phyloP scores from a whole-genome alignment of 2,329 filamentous ascomycete species.

The Arthrobotrys entomopaga region DNA sequence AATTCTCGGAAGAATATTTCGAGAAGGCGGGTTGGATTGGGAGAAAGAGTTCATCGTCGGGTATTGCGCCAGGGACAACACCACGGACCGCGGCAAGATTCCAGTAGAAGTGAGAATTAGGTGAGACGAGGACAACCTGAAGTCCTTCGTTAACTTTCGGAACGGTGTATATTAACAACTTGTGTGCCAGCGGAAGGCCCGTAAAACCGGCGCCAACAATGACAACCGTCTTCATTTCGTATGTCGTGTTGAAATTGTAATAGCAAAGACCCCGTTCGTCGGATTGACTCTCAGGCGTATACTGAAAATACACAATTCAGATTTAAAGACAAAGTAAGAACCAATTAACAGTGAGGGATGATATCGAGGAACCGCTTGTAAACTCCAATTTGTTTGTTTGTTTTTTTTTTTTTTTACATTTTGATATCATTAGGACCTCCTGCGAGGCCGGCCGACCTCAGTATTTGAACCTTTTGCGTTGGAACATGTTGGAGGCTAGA shows the following conservation, averaged over 20 bases:
- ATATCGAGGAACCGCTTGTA: no score
- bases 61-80: conserved; percentile 66
- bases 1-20: conserved; percentile 66
- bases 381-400: no score
- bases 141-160: conserved; percentile 63
- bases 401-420: no score
- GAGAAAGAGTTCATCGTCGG: conserved; percentile 66
- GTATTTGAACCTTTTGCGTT: no score
- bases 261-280: no score
- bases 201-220: conserved; percentile 69
- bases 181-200: conserved; percentile 68
- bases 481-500: no score
- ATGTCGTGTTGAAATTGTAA: background rate
- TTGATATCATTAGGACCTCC: no score
- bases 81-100: conserved; percentile 69
- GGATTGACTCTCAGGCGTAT: no score
- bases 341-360: no score
- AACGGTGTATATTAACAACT: conserved; percentile 67
- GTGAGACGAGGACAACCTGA: conserved; percentile 68
- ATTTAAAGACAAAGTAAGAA: no score
- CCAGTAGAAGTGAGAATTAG: conserved; percentile 71
- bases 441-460: no score
- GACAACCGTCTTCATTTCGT: conserved; percentile 68
- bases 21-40: conserved; percentile 66
- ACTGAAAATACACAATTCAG: no score